Conservation (phyloP, 768 basidiomycete species). For the Hydnomerulius pinastri region DNA sequence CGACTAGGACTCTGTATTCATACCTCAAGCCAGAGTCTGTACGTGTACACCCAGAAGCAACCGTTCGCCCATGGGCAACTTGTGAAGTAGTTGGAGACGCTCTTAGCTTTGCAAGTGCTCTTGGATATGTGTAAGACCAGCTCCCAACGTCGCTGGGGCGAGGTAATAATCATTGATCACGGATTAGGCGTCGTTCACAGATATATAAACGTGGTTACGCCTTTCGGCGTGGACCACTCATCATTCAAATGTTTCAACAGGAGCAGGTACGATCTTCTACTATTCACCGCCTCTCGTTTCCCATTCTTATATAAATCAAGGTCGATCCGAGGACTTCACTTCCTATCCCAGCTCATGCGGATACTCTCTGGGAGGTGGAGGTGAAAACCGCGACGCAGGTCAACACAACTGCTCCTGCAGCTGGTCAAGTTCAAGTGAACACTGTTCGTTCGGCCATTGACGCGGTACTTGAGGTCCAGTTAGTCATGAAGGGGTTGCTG, state of each 20-base stretch:
- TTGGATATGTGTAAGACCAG: slow-evolving; percentile 68
- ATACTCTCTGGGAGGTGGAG: slow-evolving; percentile 87
- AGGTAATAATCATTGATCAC: slow-evolving; percentile 5
- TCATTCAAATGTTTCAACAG: slow-evolving; percentile 85
- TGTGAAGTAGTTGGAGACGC: slow-evolving; percentile 81
- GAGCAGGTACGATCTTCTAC: slow-evolving; percentile 56
- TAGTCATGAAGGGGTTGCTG: slow-evolving; percentile 81
- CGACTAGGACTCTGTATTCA: slow-evolving; percentile 81
- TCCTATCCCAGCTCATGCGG: slow-evolving; percentile 74
- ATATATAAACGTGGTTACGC: slow-evolving; percentile 82
- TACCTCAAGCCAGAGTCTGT: slow-evolving; percentile 85
- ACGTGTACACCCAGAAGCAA: slow-evolving; percentile 82
- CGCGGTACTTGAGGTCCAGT: slow-evolving; percentile 77
- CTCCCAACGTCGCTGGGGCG: not conserved
- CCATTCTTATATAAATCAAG: slow-evolving; percentile 36
- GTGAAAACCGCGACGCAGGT: slow-evolving; percentile 82
- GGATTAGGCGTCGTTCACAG: slow-evolving; percentile 62
- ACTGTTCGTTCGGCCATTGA: slow-evolving; percentile 72
- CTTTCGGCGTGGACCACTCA: slow-evolving; percentile 67
- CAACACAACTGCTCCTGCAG: slow-evolving; percentile 52
- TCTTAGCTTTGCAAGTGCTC: slow-evolving; percentile 73
- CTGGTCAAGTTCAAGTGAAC: slow-evolving; percentile 53
- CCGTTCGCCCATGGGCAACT: slow-evolving; percentile 83
- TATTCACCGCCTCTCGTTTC: not conserved
- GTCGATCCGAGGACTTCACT: slow-evolving; percentile 74